A percentile compares a stretch with the other conserved stretches of the same genome.
Evolutionary conservation across 257 asterid genomes (phyloP).

Genomic region (Nicotiana benthamiana): DNA sequence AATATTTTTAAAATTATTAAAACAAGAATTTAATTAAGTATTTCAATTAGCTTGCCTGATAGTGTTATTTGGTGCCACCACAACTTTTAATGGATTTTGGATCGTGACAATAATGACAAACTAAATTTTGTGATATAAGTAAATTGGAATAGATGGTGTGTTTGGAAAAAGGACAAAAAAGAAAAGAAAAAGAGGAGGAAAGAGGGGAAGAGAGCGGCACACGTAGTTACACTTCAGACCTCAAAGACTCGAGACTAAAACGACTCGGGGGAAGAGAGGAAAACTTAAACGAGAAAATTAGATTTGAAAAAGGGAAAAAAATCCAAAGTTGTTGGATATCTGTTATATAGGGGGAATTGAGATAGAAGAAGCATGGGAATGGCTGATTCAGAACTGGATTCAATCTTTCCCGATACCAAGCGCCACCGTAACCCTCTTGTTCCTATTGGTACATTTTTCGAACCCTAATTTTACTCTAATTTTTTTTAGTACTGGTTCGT

Average conservation of each 20-base stretch:
- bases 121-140: too few species aligned
- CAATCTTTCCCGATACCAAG: slow-evolving; percentile 53
- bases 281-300: background rate
- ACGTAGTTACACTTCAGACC: background rate
- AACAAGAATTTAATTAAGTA: too few species aligned
- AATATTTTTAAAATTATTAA: too few species aligned
- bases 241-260: background rate
- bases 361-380: slow-evolving; percentile 48
- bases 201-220: background rate
- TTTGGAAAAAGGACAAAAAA: too few species aligned
- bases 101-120: too few species aligned
- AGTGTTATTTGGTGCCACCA: too few species aligned
- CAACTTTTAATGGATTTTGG: too few species aligned
- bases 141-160: too few species aligned
- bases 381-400: slow-evolving; percentile 55
- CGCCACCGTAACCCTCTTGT: slow-evolving; percentile 73
- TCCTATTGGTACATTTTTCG: slow-evolving; percentile 48
- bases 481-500: background rate
- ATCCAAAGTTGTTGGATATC: background rate
- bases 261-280: background rate
- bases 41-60: too few species aligned
- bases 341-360: background rate
- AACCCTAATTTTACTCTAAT: background rate
- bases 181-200: too few species aligned
- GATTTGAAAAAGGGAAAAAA: background rate